Evolutionary conservation across 306 rosid species (phyloP), one percentile per base, ranked within the genome.

Genomic region (Potentilla sterilis): DNA sequence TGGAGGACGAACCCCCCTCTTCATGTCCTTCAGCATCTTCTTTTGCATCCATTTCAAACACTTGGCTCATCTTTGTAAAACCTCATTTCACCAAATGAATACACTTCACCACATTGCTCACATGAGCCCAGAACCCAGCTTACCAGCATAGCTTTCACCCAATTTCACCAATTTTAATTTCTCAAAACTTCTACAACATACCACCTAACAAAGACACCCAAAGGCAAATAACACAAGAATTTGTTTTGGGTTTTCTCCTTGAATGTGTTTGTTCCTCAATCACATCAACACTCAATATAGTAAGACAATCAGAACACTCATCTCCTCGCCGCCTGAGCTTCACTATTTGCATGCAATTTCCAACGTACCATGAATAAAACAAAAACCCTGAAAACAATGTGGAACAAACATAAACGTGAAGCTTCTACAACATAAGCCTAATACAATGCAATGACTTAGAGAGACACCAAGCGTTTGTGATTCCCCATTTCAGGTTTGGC

Each of bases 11-110:
- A 38, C 81, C 81, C 75, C 70, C 46, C 28, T 88, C 96, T 64
- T 89, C 90, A 19, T 67, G 57, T 77, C 57, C 72, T 68, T 86
- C 93, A 11, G 64, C 84, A 68, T 34, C 83, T 41, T 80, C 80
- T 59, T 67, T 93, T 68, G 77, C 40, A 14, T 83, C 91, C 96
- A 88, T 94, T 9, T 86, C 57, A 75, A 72, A 28, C 81, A 66
- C 84, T 83, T 73, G 75, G 42, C 77, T 88, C 91, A 85, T 89
- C 80, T 64, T 69, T 32, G 18, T 42, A 65, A 66, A 73, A 52
- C 67, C 81, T 74, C 86, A 75, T 65, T 61, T 65, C 79, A 68
- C 78, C 75, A 75, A 63, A 69, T 82, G 37, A 73, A 81, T 55
- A 46, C 49, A 5, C 49, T 61, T 61, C 69, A 64, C 74, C 51